A percentile compares a stretch with the other conserved stretches of the same genome.
These are phyloP conservation scores for Ustilago cynodontis DNA, from an alignment of 1,284 basidiomycete species.

Conservation along the genomic window DNA sequence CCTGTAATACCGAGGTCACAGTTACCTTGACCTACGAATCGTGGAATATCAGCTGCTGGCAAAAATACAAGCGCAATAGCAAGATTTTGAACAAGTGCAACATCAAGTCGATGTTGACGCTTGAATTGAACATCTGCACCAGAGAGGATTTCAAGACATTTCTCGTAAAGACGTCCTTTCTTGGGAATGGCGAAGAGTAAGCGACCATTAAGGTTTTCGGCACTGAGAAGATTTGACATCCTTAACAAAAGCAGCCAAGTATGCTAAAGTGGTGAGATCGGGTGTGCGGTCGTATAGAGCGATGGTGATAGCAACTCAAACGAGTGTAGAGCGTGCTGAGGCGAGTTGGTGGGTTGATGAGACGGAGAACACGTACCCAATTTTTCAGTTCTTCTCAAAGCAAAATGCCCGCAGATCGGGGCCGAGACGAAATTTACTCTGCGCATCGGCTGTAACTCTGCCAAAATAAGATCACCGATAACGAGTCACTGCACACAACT, in stretches of 20 bases:
- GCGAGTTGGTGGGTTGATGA: not conserved
- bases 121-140: slow-evolving; percentile 96
- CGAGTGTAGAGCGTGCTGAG: not conserved
- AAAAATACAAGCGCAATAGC: slow-evolving; percentile 97
- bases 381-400: slow-evolving; percentile 22
- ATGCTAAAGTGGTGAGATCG: too few relatives aligned
- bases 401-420: not conserved
- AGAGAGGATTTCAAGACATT: slow-evolving; percentile 83
- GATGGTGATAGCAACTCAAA: not conserved
- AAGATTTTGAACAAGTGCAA: slow-evolving; percentile 91
- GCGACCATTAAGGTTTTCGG: slow-evolving; percentile 75
- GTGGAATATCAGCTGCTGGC: slow-evolving; percentile 96
- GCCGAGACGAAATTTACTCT: not conserved
- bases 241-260: slow-evolving; percentile 8
- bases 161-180: slow-evolving; percentile 93
- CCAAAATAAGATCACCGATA: not conserved
- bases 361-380: not conserved
- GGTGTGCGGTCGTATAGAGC: not conserved
- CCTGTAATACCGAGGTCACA: slow-evolving; percentile 92
- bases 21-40: slow-evolving; percentile 97
- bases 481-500: slow-evolving; percentile 26
- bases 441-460: not conserved
- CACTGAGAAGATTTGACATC: slow-evolving; percentile 64
- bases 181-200: slow-evolving; percentile 96
- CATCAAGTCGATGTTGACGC: slow-evolving; percentile 87